Percentiles rank a stretch among this genome's conserved stretches.
These are phyloP conservation scores for Ceratobasidium sp. DNA, from an alignment of 1,284 basidiomycete species.

Conservation along the genomic window DNA sequence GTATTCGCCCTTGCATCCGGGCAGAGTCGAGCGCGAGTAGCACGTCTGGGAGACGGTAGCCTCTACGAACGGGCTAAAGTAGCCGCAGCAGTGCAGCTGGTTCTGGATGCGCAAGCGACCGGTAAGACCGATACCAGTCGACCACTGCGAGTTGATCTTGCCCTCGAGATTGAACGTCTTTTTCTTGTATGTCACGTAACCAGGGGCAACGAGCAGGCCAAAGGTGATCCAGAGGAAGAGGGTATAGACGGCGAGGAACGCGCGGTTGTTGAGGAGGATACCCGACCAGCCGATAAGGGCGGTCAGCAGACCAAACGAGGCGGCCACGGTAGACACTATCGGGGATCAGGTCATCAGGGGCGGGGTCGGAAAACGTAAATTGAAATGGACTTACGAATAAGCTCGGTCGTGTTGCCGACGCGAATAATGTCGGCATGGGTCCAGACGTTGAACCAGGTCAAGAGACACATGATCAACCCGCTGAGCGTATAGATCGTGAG, in stretches of 20 bases:
- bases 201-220: slow-evolving; percentile 69
- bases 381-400: slow-evolving; percentile 58
- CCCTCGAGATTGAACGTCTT: slow-evolving; percentile 76
- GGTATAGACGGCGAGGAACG: slow-evolving; percentile 73
- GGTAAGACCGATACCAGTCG: slow-evolving; percentile 61
- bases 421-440: slow-evolving; percentile 67
- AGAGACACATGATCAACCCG: slow-evolving; percentile 64
- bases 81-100: slow-evolving; percentile 73
- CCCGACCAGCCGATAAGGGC: slow-evolving; percentile 72
- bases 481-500: slow-evolving; percentile 65
- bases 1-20: slow-evolving; percentile 71
- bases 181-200: slow-evolving; percentile 75
- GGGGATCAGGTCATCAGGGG: slow-evolving; percentile 2
- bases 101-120: slow-evolving; percentile 72
- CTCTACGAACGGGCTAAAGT: slow-evolving; percentile 74
- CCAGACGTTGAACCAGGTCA: slow-evolving; percentile 75
- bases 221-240: slow-evolving; percentile 73
- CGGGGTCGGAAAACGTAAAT: neutral
- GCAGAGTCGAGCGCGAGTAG: slow-evolving; percentile 68
- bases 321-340: slow-evolving; percentile 66
- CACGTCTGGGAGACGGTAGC: slow-evolving; percentile 71
- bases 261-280: slow-evolving; percentile 76
- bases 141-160: slow-evolving; percentile 77
- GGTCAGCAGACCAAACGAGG: slow-evolving; percentile 63
- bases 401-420: slow-evolving; percentile 68